phyloP scores from a whole-genome alignment of 2,329 filamentous ascomycete genomes.

The Calonectria hongkongensis region DNA sequence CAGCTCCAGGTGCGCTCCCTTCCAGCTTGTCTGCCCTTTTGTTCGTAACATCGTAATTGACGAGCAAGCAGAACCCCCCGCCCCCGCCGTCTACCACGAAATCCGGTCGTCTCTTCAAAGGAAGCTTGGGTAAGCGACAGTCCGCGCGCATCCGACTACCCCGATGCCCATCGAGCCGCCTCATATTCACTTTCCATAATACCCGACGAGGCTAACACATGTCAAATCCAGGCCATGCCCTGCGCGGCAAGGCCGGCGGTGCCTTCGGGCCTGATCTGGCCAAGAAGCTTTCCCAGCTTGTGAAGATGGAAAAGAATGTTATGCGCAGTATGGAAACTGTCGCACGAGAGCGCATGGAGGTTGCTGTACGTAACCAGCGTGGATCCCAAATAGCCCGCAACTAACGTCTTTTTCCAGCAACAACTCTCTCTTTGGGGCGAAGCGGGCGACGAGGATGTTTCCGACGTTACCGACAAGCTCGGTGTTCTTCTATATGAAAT shows the following conservation, averaged over 20 bases:
- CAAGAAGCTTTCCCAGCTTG: conserved; percentile 97
- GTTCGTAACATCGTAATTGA: conserved; percentile 37
- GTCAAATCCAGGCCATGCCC: conserved; percentile 73
- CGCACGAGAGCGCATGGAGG: conserved; percentile 97
- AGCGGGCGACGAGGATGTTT: conserved; percentile 95
- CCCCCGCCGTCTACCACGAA: conserved; percentile 95
- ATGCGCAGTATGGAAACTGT: conserved; percentile 99
- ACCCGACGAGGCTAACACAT: conserved; percentile 35
- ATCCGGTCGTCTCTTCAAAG: conserved; percentile 89
- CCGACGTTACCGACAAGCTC: conserved; percentile 98
- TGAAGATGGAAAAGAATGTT: conserved; percentile 99
- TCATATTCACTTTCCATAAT: background rate
- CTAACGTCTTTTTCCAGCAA: conserved; percentile 76
- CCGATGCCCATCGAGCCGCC: background rate
- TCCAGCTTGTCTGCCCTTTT: background rate
- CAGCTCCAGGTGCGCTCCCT: conserved; percentile 72
- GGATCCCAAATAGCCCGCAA: background rate
- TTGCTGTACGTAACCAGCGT: conserved; percentile 81
- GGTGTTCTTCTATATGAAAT: conserved; percentile 99
- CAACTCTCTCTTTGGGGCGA: conserved; percentile 99
- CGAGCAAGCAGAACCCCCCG: conserved; percentile 84
- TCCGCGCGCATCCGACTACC: conserved; percentile 3
- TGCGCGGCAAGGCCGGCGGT: conserved; percentile 84
- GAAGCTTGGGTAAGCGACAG: conserved; percentile 83
- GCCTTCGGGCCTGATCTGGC: conserved; percentile 90